phyloP scores from a whole-genome alignment of 352 stramenopile genomes.

The Globisporangium middletonii region DNA sequence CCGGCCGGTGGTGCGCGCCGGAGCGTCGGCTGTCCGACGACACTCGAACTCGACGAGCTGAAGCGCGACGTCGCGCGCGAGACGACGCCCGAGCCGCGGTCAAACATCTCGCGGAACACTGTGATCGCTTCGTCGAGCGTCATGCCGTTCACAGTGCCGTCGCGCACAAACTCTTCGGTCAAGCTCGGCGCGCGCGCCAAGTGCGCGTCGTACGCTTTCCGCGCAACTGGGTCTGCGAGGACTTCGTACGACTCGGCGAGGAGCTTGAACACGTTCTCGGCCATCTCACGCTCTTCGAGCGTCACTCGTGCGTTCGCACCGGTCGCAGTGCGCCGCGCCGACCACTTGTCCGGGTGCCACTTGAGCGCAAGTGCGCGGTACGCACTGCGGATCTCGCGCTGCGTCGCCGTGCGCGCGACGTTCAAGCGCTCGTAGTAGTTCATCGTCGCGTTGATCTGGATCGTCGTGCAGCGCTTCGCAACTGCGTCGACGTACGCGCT shows the following conservation, averaged over 20 bases:
- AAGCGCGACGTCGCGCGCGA: conserved; percentile 60
- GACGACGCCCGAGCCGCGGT: conserved; percentile 48
- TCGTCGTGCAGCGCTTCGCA: conserved; percentile 64
- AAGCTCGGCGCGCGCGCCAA: conserved; percentile 39
- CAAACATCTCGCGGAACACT: conserved; percentile 73
- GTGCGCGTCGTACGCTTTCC: conserved; percentile 60
- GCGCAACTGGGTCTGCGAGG: conserved; percentile 52
- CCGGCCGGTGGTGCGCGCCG: conserved; percentile 15
- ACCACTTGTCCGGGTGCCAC: conserved; percentile 83
- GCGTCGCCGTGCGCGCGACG: conserved; percentile 56
- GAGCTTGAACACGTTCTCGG: conserved; percentile 79
- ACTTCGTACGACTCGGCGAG: conserved; percentile 82
- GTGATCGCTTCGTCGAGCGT: conserved; percentile 79
- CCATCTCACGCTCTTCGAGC: conserved; percentile 56
- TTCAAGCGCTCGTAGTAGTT: conserved; percentile 82
- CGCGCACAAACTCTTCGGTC: conserved; percentile 69
- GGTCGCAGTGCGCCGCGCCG: conserved; percentile 14
- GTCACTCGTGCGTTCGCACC: conserved; percentile 14
- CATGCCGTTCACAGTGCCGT: conserved; percentile 78
- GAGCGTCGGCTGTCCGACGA: conserved; percentile 48
- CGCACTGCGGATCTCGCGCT: conserved; percentile 57
- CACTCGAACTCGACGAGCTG: conserved; percentile 62
- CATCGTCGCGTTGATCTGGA: conserved; percentile 80
- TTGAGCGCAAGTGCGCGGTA: conserved; percentile 80
- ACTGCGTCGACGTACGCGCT: conserved; percentile 71